Percentiles rank a stretch among this genome's conserved stretches.
These are phyloP conservation scores for Albophoma yamanashiensis DNA, from an alignment of 2,329 filamentous ascomycete species.

Conservation along the genomic window DNA sequence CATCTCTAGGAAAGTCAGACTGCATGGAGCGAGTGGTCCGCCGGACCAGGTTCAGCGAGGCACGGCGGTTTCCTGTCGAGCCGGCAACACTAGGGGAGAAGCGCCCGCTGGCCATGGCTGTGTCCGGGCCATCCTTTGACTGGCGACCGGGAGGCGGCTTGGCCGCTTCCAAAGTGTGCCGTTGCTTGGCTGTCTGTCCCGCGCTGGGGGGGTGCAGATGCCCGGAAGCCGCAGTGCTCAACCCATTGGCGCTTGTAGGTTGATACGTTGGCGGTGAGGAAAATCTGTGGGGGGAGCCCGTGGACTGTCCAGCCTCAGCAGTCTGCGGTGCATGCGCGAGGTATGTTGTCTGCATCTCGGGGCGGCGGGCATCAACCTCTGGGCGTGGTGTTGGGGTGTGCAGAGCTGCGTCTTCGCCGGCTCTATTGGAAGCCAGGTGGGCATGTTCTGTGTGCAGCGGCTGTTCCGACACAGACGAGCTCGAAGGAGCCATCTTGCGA, in stretches of 20 bases:
- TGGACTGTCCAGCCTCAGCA: slow-evolving; percentile 14
- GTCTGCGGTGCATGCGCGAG: neutral
- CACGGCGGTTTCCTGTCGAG: slow-evolving; percentile 53
- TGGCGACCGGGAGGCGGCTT: slow-evolving; percentile 52
- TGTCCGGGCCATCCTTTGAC: slow-evolving; percentile 64
- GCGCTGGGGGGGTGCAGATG: slow-evolving; percentile 33
- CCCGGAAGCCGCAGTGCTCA: slow-evolving; percentile 35
- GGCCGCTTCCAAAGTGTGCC: slow-evolving; percentile 83
- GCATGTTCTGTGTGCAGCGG: neutral
- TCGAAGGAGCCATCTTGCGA: neutral
- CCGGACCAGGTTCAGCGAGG: slow-evolving; percentile 74
- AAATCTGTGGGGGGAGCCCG: slow-evolving; percentile 41
- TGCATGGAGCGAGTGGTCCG: slow-evolving; percentile 76
- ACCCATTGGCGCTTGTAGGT: slow-evolving; percentile 20
- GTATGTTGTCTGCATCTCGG: slow-evolving; percentile 10
- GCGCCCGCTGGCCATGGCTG: slow-evolving; percentile 60
- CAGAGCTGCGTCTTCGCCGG: neutral
- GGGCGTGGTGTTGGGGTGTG: neutral
- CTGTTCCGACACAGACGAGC: neutral
- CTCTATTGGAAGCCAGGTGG: neutral
- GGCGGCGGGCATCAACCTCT: slow-evolving; percentile 6
- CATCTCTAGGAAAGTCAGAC: slow-evolving; percentile 75
- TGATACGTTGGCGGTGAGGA: slow-evolving; percentile 53
- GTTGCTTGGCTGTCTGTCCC: slow-evolving; percentile 57
- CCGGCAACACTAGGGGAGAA: slow-evolving; percentile 59